Conservation (phyloP, 495 filamentous ascomycete species). For the Tuber borchii region DNA sequence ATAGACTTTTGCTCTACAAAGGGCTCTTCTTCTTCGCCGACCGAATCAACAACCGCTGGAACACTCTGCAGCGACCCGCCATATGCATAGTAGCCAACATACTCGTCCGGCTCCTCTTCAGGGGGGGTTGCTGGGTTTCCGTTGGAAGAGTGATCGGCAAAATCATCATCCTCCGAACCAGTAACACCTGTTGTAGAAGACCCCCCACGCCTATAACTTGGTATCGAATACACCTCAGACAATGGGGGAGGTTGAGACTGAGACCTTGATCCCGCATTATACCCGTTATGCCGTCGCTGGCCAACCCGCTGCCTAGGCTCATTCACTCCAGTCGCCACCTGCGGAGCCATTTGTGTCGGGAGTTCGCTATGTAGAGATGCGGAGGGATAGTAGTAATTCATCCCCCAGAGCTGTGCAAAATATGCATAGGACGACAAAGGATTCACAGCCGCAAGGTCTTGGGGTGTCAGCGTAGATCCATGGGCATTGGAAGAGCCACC, state of each 20-base stretch:
- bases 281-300: conserved; percentile 27
- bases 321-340: conserved; percentile 14
- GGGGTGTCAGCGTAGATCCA: conserved; percentile 41
- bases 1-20: conserved; percentile 42
- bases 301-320: conserved; percentile 29
- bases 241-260: conserved; percentile 40
- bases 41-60: conserved; percentile 40
- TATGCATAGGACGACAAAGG: conserved; percentile 45
- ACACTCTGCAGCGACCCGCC: conserved; percentile 51
- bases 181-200: conserved; percentile 23
- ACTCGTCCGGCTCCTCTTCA: conserved; percentile 54
- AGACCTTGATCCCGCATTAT: conserved; percentile 32
- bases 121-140: conserved; percentile 47
- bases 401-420: conserved; percentile 47
- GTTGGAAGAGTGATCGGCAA: conserved; percentile 46
- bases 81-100: conserved; percentile 58
- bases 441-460: conserved; percentile 45
- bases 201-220: conserved; percentile 30
- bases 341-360: conserved; percentile 28
- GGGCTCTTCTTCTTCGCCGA: conserved; percentile 43
- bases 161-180: conserved; percentile 42
- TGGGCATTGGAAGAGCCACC: conserved; percentile 47
- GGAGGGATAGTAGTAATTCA: conserved; percentile 48
- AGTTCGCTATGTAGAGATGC: conserved; percentile 43
- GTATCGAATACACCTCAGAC: conserved; percentile 31